A percentile compares a stretch with the other conserved stretches of the same genome.
Conservation (phyloP, 306 rosid species). For the Leucaena leucocephala region DNA sequence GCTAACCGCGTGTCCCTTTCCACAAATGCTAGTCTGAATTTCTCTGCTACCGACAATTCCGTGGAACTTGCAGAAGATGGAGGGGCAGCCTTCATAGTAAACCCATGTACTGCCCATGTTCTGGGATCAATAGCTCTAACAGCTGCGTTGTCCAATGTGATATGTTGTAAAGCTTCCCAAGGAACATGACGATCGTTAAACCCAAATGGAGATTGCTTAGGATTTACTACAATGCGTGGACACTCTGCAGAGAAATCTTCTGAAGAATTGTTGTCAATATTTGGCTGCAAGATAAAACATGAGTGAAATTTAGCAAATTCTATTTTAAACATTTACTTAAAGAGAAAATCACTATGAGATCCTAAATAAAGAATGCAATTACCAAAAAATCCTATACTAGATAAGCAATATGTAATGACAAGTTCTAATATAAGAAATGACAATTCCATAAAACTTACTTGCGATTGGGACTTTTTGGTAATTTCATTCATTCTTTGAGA, state of each 20-base stretch:
- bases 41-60: conserved; percentile 86
- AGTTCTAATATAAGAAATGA: too few species aligned
- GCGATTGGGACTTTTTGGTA: too few species aligned
- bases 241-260: conserved; percentile 71
- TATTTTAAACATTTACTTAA: background rate
- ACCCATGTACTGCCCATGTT: conserved; percentile 71
- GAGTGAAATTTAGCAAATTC: conserved; percentile 1
- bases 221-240: conserved; percentile 79
- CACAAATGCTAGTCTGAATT: conserved; percentile 86
- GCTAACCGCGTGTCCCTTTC: conserved; percentile 88
- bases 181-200: conserved; percentile 69
- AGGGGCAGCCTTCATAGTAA: conserved; percentile 38
- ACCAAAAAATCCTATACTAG: too few species aligned
- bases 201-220: conserved; percentile 71
- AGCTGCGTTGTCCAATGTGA: conserved; percentile 54
- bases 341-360: too few species aligned
- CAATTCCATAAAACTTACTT: too few species aligned
- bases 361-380: too few species aligned
- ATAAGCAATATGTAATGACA: too few species aligned
- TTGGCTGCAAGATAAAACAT: conserved; percentile 59
- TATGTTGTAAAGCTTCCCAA: conserved; percentile 65
- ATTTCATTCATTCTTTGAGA: too few species aligned
- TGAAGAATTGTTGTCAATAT: conserved; percentile 63
- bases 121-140: conserved; percentile 68
- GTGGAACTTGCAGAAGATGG: conserved; percentile 38